These are phyloP conservation scores for Heliamphora pulchella DNA, from an alignment of 179 eudicot species.

Conservation along the genomic window DNA sequence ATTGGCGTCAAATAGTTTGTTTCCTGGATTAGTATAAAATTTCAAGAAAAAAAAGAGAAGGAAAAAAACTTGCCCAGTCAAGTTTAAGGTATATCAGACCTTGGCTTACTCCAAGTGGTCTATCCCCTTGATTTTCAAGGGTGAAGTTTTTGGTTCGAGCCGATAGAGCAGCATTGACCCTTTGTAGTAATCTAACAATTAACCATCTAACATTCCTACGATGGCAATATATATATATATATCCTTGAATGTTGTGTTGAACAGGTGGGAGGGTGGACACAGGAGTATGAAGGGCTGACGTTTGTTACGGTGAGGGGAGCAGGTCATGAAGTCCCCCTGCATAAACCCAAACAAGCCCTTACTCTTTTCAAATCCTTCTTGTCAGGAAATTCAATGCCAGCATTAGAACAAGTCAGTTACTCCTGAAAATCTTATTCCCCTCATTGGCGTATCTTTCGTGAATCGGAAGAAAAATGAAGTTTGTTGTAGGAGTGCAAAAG, in stretches of 20 bases:
- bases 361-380: slow-evolving; percentile 59
- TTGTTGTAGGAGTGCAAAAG: not conserved
- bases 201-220: too few species aligned
- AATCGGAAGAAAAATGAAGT: slow-evolving; percentile 10
- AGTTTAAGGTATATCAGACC: not conserved
- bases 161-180: too few species aligned
- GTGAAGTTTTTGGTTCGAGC: too few species aligned
- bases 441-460: not conserved
- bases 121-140: too few species aligned
- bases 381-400: slow-evolving; percentile 68
- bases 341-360: slow-evolving; percentile 73
- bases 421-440: slow-evolving; percentile 1
- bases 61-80: not conserved
- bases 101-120: too few species aligned
- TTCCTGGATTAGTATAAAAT: too few species aligned
- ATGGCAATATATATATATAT: too few species aligned
- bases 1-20: not conserved
- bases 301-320: slow-evolving; percentile 90
- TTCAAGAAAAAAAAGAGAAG: not conserved
- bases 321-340: slow-evolving; percentile 91
- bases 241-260: not conserved
- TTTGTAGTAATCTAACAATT: too few species aligned
- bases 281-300: slow-evolving; percentile 72
- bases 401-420: slow-evolving; percentile 44
- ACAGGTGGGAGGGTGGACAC: slow-evolving; percentile 97